Conservation (phyloP, 192 early-diverging fungal genomes). For the Backusella liffmaniae region DNA sequence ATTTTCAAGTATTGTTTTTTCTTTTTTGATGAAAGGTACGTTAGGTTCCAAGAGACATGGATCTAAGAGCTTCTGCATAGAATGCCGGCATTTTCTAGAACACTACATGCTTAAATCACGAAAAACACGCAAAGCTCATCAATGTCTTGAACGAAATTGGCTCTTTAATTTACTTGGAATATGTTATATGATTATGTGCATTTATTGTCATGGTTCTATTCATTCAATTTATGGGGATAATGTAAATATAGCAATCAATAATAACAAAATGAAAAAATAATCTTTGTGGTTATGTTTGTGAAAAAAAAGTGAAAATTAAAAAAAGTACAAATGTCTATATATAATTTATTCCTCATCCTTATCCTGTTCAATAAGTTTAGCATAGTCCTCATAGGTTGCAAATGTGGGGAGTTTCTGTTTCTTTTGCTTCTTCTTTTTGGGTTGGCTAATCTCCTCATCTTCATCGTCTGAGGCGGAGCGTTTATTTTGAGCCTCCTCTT, state of each 20-base stretch:
- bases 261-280: background rate
- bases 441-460: constrained; percentile 34
- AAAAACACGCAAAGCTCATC: too few species aligned
- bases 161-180: background rate
- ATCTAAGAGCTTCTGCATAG: too few species aligned
- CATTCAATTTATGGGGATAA: background rate
- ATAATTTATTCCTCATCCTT: constrained; percentile 10
- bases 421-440: constrained; percentile 43
- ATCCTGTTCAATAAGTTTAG: constrained; percentile 29
- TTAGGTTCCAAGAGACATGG: too few species aligned
- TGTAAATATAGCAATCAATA: background rate
- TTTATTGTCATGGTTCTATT: background rate
- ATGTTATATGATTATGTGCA: background rate
- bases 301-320: background rate
- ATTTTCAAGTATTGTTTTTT: background rate
- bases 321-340: constrained; percentile 8
- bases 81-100: too few species aligned
- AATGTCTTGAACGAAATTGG: too few species aligned
- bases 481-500: constrained; percentile 49
- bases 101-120: too few species aligned
- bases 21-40: background rate
- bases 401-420: constrained; percentile 62
- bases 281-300: background rate
- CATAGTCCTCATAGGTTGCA: constrained; percentile 73
- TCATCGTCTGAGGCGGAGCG: constrained; percentile 32